Evolutionary conservation across 805 yeast genomes (phyloP).

Genomic region (Grigorovia humatica): DNA sequence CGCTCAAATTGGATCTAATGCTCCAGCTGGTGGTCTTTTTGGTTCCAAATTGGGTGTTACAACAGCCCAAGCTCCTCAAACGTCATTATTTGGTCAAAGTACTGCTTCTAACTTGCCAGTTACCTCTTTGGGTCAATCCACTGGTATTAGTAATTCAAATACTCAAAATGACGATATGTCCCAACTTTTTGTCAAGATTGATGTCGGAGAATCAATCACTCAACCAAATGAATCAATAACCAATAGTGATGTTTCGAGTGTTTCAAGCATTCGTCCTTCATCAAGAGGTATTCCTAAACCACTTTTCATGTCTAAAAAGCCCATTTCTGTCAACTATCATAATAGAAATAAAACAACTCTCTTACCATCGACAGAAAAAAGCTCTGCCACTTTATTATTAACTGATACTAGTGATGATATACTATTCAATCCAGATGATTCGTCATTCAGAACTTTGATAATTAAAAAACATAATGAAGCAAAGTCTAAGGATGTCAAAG

Average conservation of each 20-base stretch:
- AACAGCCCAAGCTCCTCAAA: conserved; percentile 7
- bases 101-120: background rate
- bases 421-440: conserved; percentile 22
- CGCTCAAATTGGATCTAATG: conserved; percentile 9
- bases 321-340: background rate
- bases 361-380: background rate
- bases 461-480: conserved; percentile 16
- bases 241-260: conserved; percentile 40
- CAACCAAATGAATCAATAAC: conserved; percentile 36
- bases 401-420: conserved; percentile 18
- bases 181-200: conserved; percentile 44
- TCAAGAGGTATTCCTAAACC: conserved; percentile 58
- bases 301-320: conserved; percentile 28
- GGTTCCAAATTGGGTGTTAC: conserved; percentile 19
- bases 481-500: background rate
- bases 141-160: conserved; percentile 8
- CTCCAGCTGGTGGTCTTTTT: conserved; percentile 34
- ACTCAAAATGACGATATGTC: conserved; percentile 34
- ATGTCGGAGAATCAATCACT: conserved; percentile 31
- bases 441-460: conserved; percentile 22
- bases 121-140: conserved; percentile 4
- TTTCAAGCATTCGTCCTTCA: conserved; percentile 46
- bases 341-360: background rate
- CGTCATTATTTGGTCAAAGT: conserved; percentile 1
- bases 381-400: conserved; percentile 11